A percentile compares a stretch with the other conserved stretches of the same genome.
These are phyloP conservation scores for Candida piceae DNA, from an alignment of 805 yeast genomes.

Conservation along the genomic window DNA sequence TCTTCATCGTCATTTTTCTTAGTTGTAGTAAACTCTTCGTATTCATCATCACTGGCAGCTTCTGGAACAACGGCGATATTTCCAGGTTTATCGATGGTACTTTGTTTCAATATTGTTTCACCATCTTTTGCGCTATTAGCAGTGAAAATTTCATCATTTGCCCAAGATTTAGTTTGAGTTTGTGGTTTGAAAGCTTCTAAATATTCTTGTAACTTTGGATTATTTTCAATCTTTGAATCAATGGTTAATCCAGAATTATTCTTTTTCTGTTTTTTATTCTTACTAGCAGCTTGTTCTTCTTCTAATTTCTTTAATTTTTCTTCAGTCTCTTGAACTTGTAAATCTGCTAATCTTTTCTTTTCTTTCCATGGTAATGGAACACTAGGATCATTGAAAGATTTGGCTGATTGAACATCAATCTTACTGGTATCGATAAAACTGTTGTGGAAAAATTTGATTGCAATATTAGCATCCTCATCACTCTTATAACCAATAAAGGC, in stretches of 20 bases:
- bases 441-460: conserved; percentile 68
- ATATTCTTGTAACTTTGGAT: conserved; percentile 72
- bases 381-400: conserved; percentile 76
- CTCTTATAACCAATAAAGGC: conserved; percentile 86
- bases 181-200: conserved; percentile 80
- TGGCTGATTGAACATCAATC: conserved; percentile 77
- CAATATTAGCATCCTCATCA: conserved; percentile 69
- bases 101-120: conserved; percentile 24
- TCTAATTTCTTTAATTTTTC: conserved; percentile 45
- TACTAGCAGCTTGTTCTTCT: conserved; percentile 38
- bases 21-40: conserved; percentile 35
- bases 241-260: conserved; percentile 31
- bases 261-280: conserved; percentile 36
- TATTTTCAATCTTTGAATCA: conserved; percentile 56
- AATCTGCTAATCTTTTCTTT: conserved; percentile 46
- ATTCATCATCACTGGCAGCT: conserved; percentile 47
- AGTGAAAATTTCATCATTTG: conserved; percentile 51
- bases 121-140: conserved; percentile 40
- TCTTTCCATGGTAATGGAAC: conserved; percentile 67
- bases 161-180: conserved; percentile 68
- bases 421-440: conserved; percentile 81
- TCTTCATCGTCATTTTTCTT: conserved; percentile 35
- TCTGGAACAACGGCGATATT: conserved; percentile 31
- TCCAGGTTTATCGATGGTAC: too few species aligned
- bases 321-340: conserved; percentile 43